Percentiles rank a stretch among this genome's conserved stretches.
Evolutionary conservation across 106 monocot species (phyloP).

Genomic region (Allium cepa): DNA sequence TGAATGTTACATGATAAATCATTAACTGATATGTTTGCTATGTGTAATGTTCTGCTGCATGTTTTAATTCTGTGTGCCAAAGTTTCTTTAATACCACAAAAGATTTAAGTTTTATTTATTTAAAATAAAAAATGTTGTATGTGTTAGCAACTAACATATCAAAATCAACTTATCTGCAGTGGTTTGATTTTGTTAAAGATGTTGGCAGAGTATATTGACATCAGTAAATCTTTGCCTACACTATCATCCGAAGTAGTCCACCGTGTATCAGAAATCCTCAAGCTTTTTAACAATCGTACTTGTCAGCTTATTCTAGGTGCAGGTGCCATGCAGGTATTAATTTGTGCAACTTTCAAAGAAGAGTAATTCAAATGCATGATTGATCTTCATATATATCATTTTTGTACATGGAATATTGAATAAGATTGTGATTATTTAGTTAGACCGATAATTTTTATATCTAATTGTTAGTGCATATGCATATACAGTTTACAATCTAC

Average conservation of each 20-base stretch:
- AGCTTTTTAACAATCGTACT: constrained; percentile 87
- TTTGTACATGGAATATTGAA: background rate
- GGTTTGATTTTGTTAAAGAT: constrained; percentile 94
- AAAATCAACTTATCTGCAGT: constrained; percentile 37
- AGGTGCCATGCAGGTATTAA: constrained; percentile 94
- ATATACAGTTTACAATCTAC: too few relatives aligned
- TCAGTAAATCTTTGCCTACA: constrained; percentile 78
- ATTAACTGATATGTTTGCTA: too few relatives aligned
- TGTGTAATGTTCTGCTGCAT: background rate
- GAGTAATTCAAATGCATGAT: too few relatives aligned
- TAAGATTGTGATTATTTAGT: background rate
- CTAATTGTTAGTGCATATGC: too few relatives aligned
- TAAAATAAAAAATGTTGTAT: too few relatives aligned
- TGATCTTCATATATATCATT: background rate
- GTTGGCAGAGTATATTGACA: constrained; percentile 87
- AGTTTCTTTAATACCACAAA: background rate
- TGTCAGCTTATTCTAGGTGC: constrained; percentile 99
- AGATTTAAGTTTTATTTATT: background rate
- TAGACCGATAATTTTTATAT: too few relatives aligned
- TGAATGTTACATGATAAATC: too few relatives aligned
- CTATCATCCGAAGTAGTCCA: constrained; percentile 90
- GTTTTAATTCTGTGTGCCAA: background rate
- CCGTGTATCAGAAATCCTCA: constrained; percentile 86
- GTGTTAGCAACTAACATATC: too few relatives aligned
- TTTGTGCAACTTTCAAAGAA: too few relatives aligned